These are phyloP conservation scores for Skeletonema tropicum DNA, from an alignment of 108 stramenopile genomes.

Conservation along the genomic window DNA sequence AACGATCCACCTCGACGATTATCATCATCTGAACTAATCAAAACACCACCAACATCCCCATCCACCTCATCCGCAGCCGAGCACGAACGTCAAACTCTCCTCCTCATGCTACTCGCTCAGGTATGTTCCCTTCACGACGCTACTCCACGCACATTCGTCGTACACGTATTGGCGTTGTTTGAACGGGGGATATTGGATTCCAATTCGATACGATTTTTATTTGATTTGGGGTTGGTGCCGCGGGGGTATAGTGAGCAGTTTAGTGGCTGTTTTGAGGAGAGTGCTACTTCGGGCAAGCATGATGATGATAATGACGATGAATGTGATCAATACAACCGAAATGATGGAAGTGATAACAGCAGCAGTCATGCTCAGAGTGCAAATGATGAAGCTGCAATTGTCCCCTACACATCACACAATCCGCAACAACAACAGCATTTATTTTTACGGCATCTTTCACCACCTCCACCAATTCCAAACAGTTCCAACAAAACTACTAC, in stretches of 20 bases:
- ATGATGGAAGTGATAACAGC: neutral
- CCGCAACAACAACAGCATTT: slow-evolving; percentile 13
- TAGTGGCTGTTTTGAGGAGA: slow-evolving; percentile 1
- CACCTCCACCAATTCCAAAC: slow-evolving; percentile 1
- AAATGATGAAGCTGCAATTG: slow-evolving; percentile 14
- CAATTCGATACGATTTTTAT: slow-evolving; percentile 86
- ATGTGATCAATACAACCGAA: neutral
- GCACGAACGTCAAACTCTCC: slow-evolving; percentile 79
- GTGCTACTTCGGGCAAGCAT: neutral
- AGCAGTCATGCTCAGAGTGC: neutral
- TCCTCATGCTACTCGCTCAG: slow-evolving; percentile 92
- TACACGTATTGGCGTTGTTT: slow-evolving; percentile 87
- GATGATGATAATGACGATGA: neutral
- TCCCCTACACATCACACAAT: slow-evolving; percentile 23
- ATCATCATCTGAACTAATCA: neutral
- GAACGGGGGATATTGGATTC: slow-evolving; percentile 89
- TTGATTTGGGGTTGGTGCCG: slow-evolving; percentile 89
- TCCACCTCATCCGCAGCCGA: slow-evolving; percentile 26
- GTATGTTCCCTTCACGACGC: slow-evolving; percentile 90
- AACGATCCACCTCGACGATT: neutral
- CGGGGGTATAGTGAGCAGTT: slow-evolving; percentile 13
- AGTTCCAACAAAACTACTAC: neutral
- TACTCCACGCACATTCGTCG: slow-evolving; percentile 93
- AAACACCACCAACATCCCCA: slow-evolving; percentile 6
- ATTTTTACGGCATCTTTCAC: slow-evolving; percentile 9